Evolutionary conservation across 2,329 filamentous ascomycete genomes (phyloP), one percentile per base, ranked within the genome.

Genomic region (Aspergillus clavatus): DNA sequence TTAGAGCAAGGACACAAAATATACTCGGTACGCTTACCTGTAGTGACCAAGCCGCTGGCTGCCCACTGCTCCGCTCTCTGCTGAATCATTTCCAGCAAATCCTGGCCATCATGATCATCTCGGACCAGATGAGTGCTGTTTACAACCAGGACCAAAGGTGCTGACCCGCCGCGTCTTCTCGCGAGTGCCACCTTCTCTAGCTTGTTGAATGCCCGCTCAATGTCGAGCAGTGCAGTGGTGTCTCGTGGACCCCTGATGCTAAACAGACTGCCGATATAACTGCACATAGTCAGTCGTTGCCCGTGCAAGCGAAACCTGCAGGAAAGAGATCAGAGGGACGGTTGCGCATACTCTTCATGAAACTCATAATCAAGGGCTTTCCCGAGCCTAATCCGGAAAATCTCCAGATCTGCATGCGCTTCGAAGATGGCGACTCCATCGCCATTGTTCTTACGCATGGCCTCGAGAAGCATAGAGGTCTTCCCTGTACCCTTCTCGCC

Each of bases 401-500:
- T 95, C 61, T 98, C 93, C 1, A 90, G 79, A 65, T 98, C 90
- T 4, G 89, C 86, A 67, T 98, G 93, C 1, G 91, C 90, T 69
- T 98, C 93, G 60, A 97, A 87, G 88, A 98, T 95, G 55, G 90
- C 86, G 36, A 91, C 84, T 18, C 88, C 88, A 49, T 93, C 86
- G 3, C 89, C 93, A 51, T 95, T 81, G 45, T 90, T 84, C 66
- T 94, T 94, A 43, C 84, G 83, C 91, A 98, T 98, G 7, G 89
- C 88, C 63, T 97, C 89, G 16, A 98, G 77, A 59, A 98, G 72
- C 93, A 98, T 97, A 55, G 87, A 94, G 48, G 87, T 94, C 73
- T 98, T 98, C 5, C 93, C 93, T 0, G 88, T 94, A 4, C 93
- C 93, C 70, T 98, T 97, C 62, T 97, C 93, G 36, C 93, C 93